phyloP scores from a whole-genome alignment of 1,139 yeast genomes.

The Candida tetrigidarum region DNA sequence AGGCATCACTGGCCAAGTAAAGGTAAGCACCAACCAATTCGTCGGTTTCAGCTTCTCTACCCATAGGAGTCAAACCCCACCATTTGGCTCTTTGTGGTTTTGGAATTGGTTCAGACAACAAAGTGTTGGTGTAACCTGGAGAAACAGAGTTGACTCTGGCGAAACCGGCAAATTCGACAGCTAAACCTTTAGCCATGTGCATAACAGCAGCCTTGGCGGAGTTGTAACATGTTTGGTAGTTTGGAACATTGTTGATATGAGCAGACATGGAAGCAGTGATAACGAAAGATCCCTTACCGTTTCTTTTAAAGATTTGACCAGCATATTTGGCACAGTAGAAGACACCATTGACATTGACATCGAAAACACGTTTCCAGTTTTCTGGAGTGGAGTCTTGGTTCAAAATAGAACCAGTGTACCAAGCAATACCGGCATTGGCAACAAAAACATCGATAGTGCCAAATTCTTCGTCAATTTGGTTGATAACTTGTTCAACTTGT shows the following conservation, averaged over 20 bases:
- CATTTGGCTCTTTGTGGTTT: conserved; percentile 36
- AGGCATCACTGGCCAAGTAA: conserved; percentile 45
- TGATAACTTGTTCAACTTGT: conserved; percentile 57
- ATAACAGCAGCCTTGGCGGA: conserved; percentile 63
- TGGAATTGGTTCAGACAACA: conserved; percentile 54
- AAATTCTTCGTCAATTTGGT: conserved; percentile 64
- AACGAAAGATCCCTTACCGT: conserved; percentile 58
- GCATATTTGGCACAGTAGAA: conserved; percentile 62
- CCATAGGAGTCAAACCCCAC: conserved; percentile 43
- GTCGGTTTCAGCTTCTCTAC: conserved; percentile 44
- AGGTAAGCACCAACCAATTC: conserved; percentile 50
- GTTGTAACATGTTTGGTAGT: conserved; percentile 59
- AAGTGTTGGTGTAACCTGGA: conserved; percentile 61
- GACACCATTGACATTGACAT: conserved; percentile 59
- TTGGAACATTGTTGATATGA: conserved; percentile 56
- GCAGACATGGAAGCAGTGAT: conserved; percentile 68
- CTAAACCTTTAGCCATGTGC: conserved; percentile 56
- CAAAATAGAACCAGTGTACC: conserved; percentile 74
- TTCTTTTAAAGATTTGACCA: conserved; percentile 51
- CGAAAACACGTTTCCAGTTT: conserved; percentile 55
- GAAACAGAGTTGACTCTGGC: conserved; percentile 60
- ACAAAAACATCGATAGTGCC: conserved; percentile 77
- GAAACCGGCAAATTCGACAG: conserved; percentile 56
- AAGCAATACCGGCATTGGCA: conserved; percentile 88
- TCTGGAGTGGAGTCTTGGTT: conserved; percentile 51